Base-by-base conservation (phyloP, 176 grass and related monocot species). In the Bolboschoenus planiculmis region DNA sequence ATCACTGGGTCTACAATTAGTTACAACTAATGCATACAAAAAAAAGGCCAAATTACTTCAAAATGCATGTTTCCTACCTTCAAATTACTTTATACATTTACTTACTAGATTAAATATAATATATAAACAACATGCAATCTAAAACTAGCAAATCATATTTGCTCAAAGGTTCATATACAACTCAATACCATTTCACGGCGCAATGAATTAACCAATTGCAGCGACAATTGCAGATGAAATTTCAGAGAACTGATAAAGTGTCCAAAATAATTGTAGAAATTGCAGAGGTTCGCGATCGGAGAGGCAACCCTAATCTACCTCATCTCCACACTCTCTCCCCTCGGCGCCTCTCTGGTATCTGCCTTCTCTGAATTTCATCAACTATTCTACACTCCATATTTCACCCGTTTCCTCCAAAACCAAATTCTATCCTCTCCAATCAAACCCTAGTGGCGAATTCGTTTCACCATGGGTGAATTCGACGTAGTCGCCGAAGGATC, bases 311-410 rank as follows among this genome's bases (percentile, higher is more conserved):
- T 75, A 75, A 75, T 51, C 27, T 33, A 8, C 46, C 65, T 31
- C 72, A 53, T 53, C 44, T 77, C 46, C 7, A 43, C 50, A 21
- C 50, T 42, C 9, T 59, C 78, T 54, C 75, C 5, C 3, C 29
- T 21, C 46, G 8, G 14, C 48, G 40, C 37, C 75, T 55, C 75
- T 31, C 31, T 79, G 18, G 4, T 46, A 33, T 54, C 26, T 11
- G 1, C 48, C 2, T 78, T 8, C 79, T 82, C 79, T 82, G 14
- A 82, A 82, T 64, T 82, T 82, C 79, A 21, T 44, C 53, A 59
- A 60, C 78, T 58, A 80, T 80, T 80, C 78, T 60, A 79, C 75
- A 79, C 75, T 79, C 47, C 16, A 34, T 18, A 80, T 59, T 60
- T 27, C 34, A 80, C 23, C 26, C 9, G 30, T 14, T 78, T 55